Evolutionary conservation across 495 filamentous ascomycete genomes (phyloP).

Genomic region (Xylaria scruposa): DNA sequence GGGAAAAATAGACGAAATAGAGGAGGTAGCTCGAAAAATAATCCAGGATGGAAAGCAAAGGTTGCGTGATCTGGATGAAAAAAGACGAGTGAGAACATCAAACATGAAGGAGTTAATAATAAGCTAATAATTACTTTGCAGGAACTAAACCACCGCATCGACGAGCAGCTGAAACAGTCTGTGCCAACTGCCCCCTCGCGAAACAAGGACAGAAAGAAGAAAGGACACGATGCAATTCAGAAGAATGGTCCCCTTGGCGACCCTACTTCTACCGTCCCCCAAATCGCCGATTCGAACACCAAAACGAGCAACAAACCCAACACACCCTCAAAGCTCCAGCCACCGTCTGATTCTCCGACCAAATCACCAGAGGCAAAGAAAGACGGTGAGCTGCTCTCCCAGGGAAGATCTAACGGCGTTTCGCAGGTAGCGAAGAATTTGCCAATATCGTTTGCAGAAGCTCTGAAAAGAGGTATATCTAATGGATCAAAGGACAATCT

Average conservation of each 20-base stretch:
- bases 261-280: neutral
- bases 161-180: conserved; percentile 42
- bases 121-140: conserved; percentile 25
- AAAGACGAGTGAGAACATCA: conserved; percentile 37
- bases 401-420: neutral
- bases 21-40: conserved; percentile 36
- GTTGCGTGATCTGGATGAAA: conserved; percentile 41
- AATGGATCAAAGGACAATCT: conserved; percentile 26
- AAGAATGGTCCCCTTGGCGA: neutral
- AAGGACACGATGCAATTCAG: neutral
- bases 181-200: conserved; percentile 29
- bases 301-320: neutral
- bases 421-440: conserved; percentile 5
- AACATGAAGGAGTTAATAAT: neutral
- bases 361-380: conserved; percentile 17
- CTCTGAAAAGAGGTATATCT: conserved; percentile 15
- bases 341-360: conserved; percentile 1
- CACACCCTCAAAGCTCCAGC: neutral
- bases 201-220: conserved; percentile 1
- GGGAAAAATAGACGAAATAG: conserved; percentile 37
- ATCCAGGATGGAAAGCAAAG: conserved; percentile 36
- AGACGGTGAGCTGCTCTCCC: conserved; percentile 26
- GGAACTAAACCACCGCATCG: conserved; percentile 47
- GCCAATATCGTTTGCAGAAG: conserved; percentile 10
- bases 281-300: neutral